phyloP scores from a whole-genome alignment of 345 rosid species.

The Populus simonii region DNA sequence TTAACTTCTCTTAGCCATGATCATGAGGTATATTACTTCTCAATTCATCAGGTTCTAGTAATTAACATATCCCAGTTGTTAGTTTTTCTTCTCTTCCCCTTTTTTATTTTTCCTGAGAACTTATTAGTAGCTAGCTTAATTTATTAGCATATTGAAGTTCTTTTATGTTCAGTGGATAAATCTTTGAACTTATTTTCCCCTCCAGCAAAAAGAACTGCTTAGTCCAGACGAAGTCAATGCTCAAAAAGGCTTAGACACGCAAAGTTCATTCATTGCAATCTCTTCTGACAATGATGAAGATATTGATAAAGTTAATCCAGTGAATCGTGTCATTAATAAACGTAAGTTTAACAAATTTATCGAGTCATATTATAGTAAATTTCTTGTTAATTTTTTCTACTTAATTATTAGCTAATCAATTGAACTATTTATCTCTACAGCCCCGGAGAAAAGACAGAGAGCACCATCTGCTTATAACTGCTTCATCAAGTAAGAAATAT shows the following conservation, averaged over 20 bases:
- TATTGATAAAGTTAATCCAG: conserved; percentile 26
- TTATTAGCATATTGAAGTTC: neutral
- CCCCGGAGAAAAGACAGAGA: conserved; percentile 96
- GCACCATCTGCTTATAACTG: conserved; percentile 94
- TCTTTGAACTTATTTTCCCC: neutral
- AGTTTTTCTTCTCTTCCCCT: neutral
- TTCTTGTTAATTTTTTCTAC: no score
- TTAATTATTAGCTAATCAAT: neutral
- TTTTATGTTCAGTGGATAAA: neutral
- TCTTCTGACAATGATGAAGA: conserved; percentile 78
- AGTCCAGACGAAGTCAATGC: conserved; percentile 30
- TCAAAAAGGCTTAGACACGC: conserved; percentile 30
- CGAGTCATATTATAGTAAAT: no score
- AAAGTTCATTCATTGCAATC: conserved; percentile 43
- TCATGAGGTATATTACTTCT: conserved; percentile 26
- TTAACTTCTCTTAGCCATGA: conserved; percentile 61
- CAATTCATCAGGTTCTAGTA: neutral
- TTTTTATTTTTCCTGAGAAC: neutral
- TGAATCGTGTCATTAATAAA: conserved; percentile 68
- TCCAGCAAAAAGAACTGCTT: conserved; percentile 45
- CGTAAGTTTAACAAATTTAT: conserved; percentile 46
- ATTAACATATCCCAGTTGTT: neutral
- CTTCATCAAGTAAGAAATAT: conserved; percentile 75
- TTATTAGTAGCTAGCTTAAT: neutral
- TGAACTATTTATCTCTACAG: conserved; percentile 29